Evolutionary conservation across 345 rosid species (phyloP).

Genomic region (Eucalyptus sp.): DNA sequence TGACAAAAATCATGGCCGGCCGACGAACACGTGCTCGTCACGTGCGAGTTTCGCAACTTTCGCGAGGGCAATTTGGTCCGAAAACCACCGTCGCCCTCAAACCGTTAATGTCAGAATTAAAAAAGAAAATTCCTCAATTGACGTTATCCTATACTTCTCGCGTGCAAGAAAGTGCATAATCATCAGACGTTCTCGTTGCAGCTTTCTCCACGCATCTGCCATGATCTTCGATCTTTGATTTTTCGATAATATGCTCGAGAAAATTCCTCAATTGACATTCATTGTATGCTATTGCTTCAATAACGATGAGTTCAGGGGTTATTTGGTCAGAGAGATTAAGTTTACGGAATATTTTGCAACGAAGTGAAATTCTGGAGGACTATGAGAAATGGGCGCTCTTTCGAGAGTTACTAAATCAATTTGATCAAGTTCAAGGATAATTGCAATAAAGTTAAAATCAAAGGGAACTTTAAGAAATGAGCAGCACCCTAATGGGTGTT

Average conservation of each 20-base stretch:
- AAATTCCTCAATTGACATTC: too few species aligned
- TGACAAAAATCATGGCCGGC: not conserved
- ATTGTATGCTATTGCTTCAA: too few species aligned
- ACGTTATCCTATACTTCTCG: too few species aligned
- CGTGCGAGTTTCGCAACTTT: not conserved
- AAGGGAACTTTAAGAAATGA: not conserved
- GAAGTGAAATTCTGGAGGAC: too few species aligned
- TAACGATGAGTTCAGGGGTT: too few species aligned
- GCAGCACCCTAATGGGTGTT: not conserved
- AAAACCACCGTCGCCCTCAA: accelerated
- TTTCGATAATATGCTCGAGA: not conserved
- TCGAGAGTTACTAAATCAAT: not conserved
- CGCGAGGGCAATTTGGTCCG: not conserved
- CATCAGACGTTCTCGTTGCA: too few species aligned
- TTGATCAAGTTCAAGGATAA: not conserved
- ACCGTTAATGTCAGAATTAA: not conserved
- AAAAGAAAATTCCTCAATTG: too few species aligned
- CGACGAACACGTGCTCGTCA: not conserved
- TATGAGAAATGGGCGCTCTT: too few species aligned
- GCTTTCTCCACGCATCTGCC: not conserved
- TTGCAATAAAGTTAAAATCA: not conserved
- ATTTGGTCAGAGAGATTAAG: too few species aligned
- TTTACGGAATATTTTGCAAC: too few species aligned
- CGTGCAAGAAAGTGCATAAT: too few species aligned
- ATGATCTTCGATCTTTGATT: too few species aligned